Evolutionary conservation across 805 yeast genomes (phyloP).

Genomic region (Pichia nanzhaoensis): DNA sequence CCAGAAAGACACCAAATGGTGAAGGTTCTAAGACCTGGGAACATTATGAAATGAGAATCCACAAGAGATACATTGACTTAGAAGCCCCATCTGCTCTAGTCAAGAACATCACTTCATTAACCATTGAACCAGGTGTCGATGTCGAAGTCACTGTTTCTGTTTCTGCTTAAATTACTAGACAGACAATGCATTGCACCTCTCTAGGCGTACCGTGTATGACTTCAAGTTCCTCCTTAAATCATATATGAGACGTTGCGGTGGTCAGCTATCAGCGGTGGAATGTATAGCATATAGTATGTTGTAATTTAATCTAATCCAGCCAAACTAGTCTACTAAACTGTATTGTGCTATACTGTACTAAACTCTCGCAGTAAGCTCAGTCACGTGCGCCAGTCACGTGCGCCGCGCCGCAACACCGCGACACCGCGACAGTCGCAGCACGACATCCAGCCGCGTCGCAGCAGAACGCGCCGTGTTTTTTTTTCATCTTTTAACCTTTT

Average conservation of each 20-base stretch:
- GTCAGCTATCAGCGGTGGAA: slow-evolving; percentile 46
- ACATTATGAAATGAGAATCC: slow-evolving; percentile 99
- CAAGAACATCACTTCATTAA: slow-evolving; percentile 94
- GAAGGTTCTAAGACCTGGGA: slow-evolving; percentile 99
- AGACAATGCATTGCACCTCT: slow-evolving; percentile 25
- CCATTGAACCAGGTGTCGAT: slow-evolving; percentile 99
- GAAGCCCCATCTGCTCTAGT: slow-evolving; percentile 92
- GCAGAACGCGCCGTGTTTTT: not conserved
- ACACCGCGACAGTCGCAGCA: too few relatives aligned
- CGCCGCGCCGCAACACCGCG: too few relatives aligned
- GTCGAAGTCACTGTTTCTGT: slow-evolving; percentile 90
- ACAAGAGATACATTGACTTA: slow-evolving; percentile 98
- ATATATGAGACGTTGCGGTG: slow-evolving; percentile 48
- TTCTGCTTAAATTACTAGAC: slow-evolving; percentile 50
- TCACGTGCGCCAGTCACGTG: too few relatives aligned
- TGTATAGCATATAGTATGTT: slow-evolving; percentile 13
- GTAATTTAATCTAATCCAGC: too few relatives aligned
- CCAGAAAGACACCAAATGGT: slow-evolving; percentile 99
- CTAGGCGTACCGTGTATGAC: slow-evolving; percentile 56
- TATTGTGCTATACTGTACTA: too few relatives aligned
- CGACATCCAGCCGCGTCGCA: too few relatives aligned
- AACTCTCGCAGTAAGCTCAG: too few relatives aligned
- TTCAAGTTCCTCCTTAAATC: slow-evolving; percentile 13
- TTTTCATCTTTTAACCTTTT: not conserved
- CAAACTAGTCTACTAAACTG: too few relatives aligned